Evolutionary conservation across 2,329 filamentous ascomycete species (phyloP).

Genomic region (Camillea tinctor): DNA sequence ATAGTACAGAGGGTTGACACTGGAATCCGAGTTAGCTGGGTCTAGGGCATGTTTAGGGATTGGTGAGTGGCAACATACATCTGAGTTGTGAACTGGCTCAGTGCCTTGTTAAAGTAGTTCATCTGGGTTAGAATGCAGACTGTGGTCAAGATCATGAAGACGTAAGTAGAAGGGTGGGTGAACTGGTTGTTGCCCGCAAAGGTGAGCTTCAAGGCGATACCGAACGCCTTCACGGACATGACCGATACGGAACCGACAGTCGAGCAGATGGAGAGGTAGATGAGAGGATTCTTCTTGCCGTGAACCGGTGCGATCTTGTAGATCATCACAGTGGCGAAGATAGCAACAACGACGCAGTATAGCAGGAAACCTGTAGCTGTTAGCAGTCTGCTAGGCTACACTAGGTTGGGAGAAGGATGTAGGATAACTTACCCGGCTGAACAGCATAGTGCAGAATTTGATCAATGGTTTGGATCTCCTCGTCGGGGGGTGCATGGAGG

Average conservation of each 20-base stretch:
- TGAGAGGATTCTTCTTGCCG: constrained; percentile 91
- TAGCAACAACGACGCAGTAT: constrained; percentile 76
- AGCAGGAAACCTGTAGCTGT: constrained; percentile 73
- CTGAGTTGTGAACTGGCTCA: constrained; percentile 94
- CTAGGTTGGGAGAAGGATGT: background rate
- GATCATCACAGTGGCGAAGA: constrained; percentile 92
- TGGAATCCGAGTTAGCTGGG: constrained; percentile 39
- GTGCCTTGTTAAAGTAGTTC: constrained; percentile 99
- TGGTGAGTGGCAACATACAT: constrained; percentile 63
- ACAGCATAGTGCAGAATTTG: constrained; percentile 89
- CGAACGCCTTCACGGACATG: constrained; percentile 99
- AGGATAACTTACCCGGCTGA: constrained; percentile 69
- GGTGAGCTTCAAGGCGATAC: constrained; percentile 94
- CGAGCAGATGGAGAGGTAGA: constrained; percentile 97
- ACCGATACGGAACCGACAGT: constrained; percentile 96
- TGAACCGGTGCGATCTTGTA: constrained; percentile 88
- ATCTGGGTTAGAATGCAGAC: constrained; percentile 98
- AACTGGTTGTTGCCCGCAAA: constrained; percentile 95
- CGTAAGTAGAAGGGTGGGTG: constrained; percentile 89
- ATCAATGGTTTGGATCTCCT: constrained; percentile 87
- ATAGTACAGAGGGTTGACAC: constrained; percentile 95
- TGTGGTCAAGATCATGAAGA: constrained; percentile 88
- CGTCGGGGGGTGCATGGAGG: constrained; percentile 90
- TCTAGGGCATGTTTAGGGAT: background rate
- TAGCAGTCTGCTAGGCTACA: constrained; percentile 11